Evolutionary conservation across 345 rosid species (phyloP).

Genomic region (Nasturtium officinale): DNA sequence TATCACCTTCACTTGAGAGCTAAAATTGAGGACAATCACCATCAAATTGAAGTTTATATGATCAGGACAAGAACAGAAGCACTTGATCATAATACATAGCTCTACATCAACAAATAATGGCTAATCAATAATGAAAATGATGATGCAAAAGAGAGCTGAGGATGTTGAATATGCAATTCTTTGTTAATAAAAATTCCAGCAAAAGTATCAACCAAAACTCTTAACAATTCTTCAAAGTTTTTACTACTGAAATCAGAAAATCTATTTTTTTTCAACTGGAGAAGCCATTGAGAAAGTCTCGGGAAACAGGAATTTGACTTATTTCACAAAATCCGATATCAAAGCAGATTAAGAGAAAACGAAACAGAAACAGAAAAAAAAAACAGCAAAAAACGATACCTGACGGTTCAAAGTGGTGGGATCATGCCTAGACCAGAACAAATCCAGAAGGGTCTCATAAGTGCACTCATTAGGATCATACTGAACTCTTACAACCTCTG

Average conservation of each 20-base stretch:
- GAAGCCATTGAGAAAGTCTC: not conserved
- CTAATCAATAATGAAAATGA: not conserved
- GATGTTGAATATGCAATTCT: not conserved
- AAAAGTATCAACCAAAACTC: not conserved
- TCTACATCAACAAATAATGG: not conserved
- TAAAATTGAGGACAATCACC: not conserved
- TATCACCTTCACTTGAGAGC: not conserved
- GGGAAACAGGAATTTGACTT: not conserved
- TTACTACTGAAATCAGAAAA: not conserved
- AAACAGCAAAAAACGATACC: conserved; percentile 50
- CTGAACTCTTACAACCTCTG: conserved; percentile 86
- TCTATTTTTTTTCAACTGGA: not conserved
- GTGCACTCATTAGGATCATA: conserved; percentile 82
- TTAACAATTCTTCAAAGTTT: not conserved
- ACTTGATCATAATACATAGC: not conserved
- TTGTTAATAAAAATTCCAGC: not conserved
- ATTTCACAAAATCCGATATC: not conserved
- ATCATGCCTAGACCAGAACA: conserved; percentile 83
- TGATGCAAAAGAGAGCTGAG: not conserved
- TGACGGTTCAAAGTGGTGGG: conserved; percentile 90
- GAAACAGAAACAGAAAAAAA: not conserved
- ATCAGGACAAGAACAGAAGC: not conserved
- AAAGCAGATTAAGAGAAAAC: not conserved
- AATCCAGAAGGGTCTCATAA: conserved; percentile 68
- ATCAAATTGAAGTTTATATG: not conserved